Evolutionary conservation across 495 filamentous ascomycete genomes (phyloP), one percentile per base, ranked within the genome.

Genomic region (Podospora australis): DNA sequence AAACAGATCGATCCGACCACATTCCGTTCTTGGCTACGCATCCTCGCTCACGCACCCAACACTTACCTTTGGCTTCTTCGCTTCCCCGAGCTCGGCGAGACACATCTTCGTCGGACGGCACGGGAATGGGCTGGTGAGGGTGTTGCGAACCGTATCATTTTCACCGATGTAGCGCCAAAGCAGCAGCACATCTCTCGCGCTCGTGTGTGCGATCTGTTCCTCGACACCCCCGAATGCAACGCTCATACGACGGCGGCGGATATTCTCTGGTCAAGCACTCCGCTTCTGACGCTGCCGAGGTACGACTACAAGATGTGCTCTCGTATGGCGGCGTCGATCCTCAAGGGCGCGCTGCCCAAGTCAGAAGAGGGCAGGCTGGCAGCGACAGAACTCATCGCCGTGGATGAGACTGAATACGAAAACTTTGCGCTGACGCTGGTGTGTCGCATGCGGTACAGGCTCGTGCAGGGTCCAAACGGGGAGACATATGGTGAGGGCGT

Each of bases 271-370:
- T 90, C 86, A 38, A 90, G 88, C 44, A 99, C 94, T 5, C 92
- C 92, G 26, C 73, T 99, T 43, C 71, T 97, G 45, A 99, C 92
- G 0, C 74, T 90, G n/a, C 90, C 90, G n/a, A 79, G 91, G 24
- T 92, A 96, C 66, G 77, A 81, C 45, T 95, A 96, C 65, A 99
- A 99, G 71, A 99, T 99, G 92, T 97, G 94, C 67, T 94, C 88
- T 34, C 82, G 94, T 42, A 97, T 98, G 86, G 92, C 92, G 17
- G 90, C 90, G 29, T 91, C 87, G 11, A 97, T 98, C 54, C 73
- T 98, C 10, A 84, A 78, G 50, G 94, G 92, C 30, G 92, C 92
- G 2, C 70, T 97, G 6, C 90, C 94, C 0, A 81, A 80, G 53
- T 70, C 68, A 3, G 70, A 69, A 7, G 79, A 79, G 14, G 90